These are phyloP conservation scores for Backusella morwellensis DNA, from an alignment of 192 early-diverging fungal genomes.

Conservation along the genomic window DNA sequence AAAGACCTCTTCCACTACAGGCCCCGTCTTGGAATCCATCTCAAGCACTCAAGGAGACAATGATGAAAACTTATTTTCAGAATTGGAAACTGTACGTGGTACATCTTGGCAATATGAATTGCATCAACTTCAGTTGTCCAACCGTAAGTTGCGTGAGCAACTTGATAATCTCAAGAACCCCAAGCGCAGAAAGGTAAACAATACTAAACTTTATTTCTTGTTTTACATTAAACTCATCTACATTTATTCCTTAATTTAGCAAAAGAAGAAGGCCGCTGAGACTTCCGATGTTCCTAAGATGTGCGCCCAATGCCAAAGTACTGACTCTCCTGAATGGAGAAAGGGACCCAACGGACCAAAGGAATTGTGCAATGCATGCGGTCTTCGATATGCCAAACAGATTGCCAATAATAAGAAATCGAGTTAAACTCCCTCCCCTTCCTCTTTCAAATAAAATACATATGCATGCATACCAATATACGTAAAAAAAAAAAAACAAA, in stretches of 20 bases:
- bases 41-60: not conserved
- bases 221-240: not conserved
- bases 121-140: constrained; percentile 46
- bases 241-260: not conserved
- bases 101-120: constrained; percentile 34
- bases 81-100: constrained; percentile 22
- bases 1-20: not conserved
- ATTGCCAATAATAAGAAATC: not conserved
- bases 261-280: constrained; percentile 9
- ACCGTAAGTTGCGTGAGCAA: constrained; percentile 57
- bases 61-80: constrained; percentile 23
- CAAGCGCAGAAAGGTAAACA: constrained; percentile 22
- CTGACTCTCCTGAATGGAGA: constrained; percentile 39
- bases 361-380: constrained; percentile 39
- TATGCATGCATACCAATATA: not conserved
- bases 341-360: constrained; percentile 60
- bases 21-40: not conserved
- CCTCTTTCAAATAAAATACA: constrained; percentile 6
- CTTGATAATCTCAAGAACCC: constrained; percentile 36
- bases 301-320: constrained; percentile 25
- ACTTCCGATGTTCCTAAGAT: constrained; percentile 15
- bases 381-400: constrained; percentile 22
- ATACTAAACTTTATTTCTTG: not conserved
- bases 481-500: not conserved
- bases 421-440: not conserved